These are phyloP conservation scores for Citrus reticulata DNA, from an alignment of 345 rosid genomes.

Conservation along the genomic window DNA sequence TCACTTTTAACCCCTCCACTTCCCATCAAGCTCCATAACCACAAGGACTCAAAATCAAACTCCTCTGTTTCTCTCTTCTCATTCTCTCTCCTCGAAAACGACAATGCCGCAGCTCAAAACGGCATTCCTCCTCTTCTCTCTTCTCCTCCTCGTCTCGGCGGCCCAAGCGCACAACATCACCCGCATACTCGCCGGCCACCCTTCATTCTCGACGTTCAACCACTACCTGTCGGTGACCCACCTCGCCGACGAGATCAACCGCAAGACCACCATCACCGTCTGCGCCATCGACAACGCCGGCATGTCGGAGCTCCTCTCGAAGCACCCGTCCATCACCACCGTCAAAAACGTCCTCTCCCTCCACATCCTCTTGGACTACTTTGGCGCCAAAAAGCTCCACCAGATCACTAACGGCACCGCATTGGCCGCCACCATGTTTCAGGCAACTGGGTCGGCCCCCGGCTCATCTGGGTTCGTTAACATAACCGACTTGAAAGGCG, in stretches of 20 bases:
- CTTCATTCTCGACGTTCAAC: conserved; percentile 79
- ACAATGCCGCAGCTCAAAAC: conserved; percentile 27
- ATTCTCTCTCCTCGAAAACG: not conserved
- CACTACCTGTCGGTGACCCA: conserved; percentile 75
- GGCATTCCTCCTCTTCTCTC: conserved; percentile 4
- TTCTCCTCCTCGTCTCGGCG: conserved; percentile 23
- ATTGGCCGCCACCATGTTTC: conserved; percentile 87
- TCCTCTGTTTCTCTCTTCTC: not conserved
- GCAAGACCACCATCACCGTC: conserved; percentile 78
- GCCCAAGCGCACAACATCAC: conserved; percentile 74
- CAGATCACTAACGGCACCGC: conserved; percentile 85
- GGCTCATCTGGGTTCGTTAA: conserved; percentile 88
- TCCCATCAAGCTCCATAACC: not conserved
- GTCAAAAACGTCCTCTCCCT: conserved; percentile 83
- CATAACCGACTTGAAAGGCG: conserved; percentile 76
- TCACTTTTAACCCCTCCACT: not conserved
- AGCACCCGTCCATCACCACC: conserved; percentile 57
- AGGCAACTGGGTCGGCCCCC: conserved; percentile 82
- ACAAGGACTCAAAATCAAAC: too few relatives aligned
- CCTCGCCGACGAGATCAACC: conserved; percentile 85
- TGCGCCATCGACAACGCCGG: conserved; percentile 80
- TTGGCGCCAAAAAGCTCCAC: conserved; percentile 87
- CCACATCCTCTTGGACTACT: conserved; percentile 94
- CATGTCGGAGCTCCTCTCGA: conserved; percentile 62
- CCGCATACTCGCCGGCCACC: conserved; percentile 60